Base-by-base conservation (phyloP, 495 filamentous ascomycete genomes). In the Aspergillus affinis region DNA sequence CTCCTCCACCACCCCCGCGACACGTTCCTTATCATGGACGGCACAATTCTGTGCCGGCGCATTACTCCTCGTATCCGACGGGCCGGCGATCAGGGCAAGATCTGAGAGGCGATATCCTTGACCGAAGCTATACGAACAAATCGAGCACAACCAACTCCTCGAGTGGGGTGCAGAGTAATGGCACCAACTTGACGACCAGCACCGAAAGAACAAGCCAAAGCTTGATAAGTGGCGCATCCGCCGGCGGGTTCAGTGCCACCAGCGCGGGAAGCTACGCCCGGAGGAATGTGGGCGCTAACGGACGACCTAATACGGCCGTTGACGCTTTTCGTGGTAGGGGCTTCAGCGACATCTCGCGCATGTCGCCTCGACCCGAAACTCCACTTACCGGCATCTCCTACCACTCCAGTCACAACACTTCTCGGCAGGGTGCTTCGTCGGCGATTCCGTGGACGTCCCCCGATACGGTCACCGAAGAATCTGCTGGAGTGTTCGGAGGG, bases 201-300 rank as follows among this genome's bases (percentile, higher is more conserved):
- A 94, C 92, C 0, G 84, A 88, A 55, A 82, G 82, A 62, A 97
- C 93, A 8, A 86, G 88, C 66, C 83, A 86, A 58, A 97, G 91
- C 69, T 64, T 98, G 41, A 97, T 98, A 94, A 97, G 92, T 71
- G 94, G 92, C 8, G 77, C 82, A 30, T 97, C 93, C 48, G 95
- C 95, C 1, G 88, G 92, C 17, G 93, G 84, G 2, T 90, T 97
- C 70, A 97, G 92, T 70, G 90, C 93, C 45, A 98, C 95, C 0
- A 97, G 93, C 71, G 94, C 94, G 17, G 95, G 93, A 48, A 96
- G 92, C 72, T 84, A 93, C 30, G 92, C 91, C 23, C 82, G 94
- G 51, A 86, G 88, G 49, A 72, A 90, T 83, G 77, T 71, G 54
- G 71, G 72, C n/a, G 70, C 68, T 12, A 57, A 69, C 53, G 75